Percentiles rank a stretch among this genome's conserved stretches.
Evolutionary conservation across 2,329 filamentous ascomycete species (phyloP).

Genomic region (Aspergillus fructus): DNA sequence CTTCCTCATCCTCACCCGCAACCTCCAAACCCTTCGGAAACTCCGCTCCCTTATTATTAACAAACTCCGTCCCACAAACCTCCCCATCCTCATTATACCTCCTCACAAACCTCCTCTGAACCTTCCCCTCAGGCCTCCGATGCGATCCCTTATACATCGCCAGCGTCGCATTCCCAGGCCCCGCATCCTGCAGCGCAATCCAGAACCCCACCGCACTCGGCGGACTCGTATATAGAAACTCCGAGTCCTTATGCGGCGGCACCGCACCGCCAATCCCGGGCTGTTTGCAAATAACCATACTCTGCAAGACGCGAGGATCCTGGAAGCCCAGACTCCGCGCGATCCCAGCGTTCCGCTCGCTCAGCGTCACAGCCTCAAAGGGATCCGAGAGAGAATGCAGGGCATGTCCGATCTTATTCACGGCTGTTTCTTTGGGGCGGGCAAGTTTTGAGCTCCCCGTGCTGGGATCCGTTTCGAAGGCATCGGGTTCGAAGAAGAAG

Average conservation of each 20-base stretch:
- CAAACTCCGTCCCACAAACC: constrained; percentile 63
- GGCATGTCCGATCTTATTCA: constrained; percentile 86
- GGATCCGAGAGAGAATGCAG: constrained; percentile 68
- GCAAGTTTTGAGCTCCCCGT: constrained; percentile 58
- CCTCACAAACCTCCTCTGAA: constrained; percentile 74
- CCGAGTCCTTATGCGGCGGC: constrained; percentile 86
- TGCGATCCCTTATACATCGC: constrained; percentile 84
- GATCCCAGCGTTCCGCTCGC: constrained; percentile 57
- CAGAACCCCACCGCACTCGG: constrained; percentile 93
- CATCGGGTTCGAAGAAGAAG: constrained; percentile 97
- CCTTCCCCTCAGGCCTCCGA: constrained; percentile 55
- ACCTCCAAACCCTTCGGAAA: constrained; percentile 61
- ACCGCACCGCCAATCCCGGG: constrained; percentile 93
- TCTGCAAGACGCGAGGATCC: constrained; percentile 80
- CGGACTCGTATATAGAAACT: constrained; percentile 86
- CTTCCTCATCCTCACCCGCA: constrained; percentile 35
- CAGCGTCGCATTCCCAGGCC: constrained; percentile 80
- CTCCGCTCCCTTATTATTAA: constrained; percentile 63
- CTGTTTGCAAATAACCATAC: constrained; percentile 98
- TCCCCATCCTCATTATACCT: constrained; percentile 3
- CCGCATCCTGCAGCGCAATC: constrained; percentile 95
- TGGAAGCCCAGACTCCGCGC: constrained; percentile 70
- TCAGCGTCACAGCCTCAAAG: constrained; percentile 57
- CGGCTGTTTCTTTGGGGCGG: constrained; percentile 78
- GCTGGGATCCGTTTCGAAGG: constrained; percentile 54